Evolutionary conservation across 192 early-diverging fungal species (phyloP).

Genomic region (Podila verticillata): DNA sequence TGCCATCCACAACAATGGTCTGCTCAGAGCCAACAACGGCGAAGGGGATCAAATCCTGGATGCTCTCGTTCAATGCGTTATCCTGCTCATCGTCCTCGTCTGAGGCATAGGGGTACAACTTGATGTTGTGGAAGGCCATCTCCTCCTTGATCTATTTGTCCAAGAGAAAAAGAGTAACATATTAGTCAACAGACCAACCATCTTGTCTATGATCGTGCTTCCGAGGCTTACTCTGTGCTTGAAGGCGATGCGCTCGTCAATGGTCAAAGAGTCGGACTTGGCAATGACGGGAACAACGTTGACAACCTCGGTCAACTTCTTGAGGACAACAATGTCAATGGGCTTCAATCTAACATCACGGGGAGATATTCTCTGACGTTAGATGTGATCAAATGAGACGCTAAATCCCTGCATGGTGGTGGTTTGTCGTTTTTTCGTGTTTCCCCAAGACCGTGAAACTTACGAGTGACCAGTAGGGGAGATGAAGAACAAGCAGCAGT

Average conservation of each 20-base stretch:
- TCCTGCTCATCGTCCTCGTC: conserved; percentile 90
- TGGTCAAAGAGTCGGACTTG: conserved; percentile 88
- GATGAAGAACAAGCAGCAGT: conserved; percentile 97
- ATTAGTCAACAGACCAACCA: background rate
- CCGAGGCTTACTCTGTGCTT: conserved; percentile 70
- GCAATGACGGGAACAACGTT: conserved; percentile 93
- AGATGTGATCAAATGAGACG: background rate
- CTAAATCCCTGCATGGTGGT: background rate
- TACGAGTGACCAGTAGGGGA: conserved; percentile 95
- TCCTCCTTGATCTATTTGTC: conserved; percentile 80
- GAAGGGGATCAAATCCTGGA: conserved; percentile 91
- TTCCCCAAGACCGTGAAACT: conserved; percentile 18
- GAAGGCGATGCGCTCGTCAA: conserved; percentile 85
- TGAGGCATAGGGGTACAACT: conserved; percentile 87
- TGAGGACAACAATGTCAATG: conserved; percentile 86
- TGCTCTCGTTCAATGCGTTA: conserved; percentile 73
- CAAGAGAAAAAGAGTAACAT: background rate
- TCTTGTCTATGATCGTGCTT: background rate
- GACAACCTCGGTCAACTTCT: conserved; percentile 83
- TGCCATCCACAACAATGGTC: conserved; percentile 86
- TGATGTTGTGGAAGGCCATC: conserved; percentile 93
- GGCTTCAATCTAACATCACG: conserved; percentile 73
- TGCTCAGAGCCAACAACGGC: conserved; percentile 94
- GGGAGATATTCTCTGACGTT: too few species aligned
- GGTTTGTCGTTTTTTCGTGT: background rate